These are phyloP conservation scores for Lagerstroemia speciosa DNA, from an alignment of 345 rosid species.

Conservation along the genomic window DNA sequence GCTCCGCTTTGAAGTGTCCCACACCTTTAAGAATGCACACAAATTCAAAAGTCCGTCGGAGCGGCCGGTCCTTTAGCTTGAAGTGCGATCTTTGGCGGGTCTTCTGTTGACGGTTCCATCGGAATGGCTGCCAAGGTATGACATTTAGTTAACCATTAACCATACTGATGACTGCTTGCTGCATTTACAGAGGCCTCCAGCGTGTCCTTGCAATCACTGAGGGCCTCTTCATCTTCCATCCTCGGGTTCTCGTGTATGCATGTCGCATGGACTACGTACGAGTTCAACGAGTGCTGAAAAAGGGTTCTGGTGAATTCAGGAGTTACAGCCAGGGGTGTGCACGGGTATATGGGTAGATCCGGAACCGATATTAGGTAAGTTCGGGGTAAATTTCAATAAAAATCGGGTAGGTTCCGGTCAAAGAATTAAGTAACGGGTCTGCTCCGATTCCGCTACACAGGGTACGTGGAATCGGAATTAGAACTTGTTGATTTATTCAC, in stretches of 20 bases:
- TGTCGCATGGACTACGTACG: conserved; percentile 45
- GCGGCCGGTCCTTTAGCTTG: neutral
- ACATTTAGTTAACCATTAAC: neutral
- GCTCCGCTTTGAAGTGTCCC: conserved; percentile 42
- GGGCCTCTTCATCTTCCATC: conserved; percentile 41
- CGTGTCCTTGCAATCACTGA: conserved; percentile 36
- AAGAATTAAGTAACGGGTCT: too few relatives aligned
- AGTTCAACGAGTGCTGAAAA: conserved; percentile 38
- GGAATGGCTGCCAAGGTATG: conserved; percentile 42
- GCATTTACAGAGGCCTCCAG: conserved; percentile 54
- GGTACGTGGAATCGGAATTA: too few relatives aligned
- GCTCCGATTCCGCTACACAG: too few relatives aligned
- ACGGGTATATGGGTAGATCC: too few relatives aligned
- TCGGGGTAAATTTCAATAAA: too few relatives aligned
- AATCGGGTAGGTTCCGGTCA: too few relatives aligned
- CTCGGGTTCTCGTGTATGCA: conserved; percentile 43
- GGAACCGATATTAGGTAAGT: too few relatives aligned
- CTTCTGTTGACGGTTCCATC: conserved; percentile 63
- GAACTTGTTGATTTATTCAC: too few relatives aligned
- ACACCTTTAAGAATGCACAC: conserved; percentile 29
- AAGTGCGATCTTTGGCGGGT: neutral
- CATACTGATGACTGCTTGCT: conserved; percentile 26
- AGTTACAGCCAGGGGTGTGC: too few relatives aligned
- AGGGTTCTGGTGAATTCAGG: neutral
- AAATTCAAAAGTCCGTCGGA: neutral